These are phyloP conservation scores for Neoascochyta sp. DNA, from an alignment of 2,329 filamentous ascomycete species.

Conservation along the genomic window DNA sequence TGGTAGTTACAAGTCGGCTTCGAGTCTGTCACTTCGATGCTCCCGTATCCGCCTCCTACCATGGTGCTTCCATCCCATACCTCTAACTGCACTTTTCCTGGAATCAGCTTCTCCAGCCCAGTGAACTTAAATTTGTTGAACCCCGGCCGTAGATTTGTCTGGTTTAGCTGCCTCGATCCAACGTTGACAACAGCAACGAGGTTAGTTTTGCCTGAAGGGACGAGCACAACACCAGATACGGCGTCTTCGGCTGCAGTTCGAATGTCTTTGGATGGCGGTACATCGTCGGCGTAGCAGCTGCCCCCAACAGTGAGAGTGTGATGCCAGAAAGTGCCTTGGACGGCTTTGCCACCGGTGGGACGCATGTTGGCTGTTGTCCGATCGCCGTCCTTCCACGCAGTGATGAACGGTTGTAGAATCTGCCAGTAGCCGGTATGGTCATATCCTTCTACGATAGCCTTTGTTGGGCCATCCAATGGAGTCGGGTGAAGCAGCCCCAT, in stretches of 20 bases:
- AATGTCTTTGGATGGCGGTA: slow-evolving; percentile 27
- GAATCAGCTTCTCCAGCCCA: slow-evolving; percentile 9
- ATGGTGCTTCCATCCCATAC: slow-evolving; percentile 22
- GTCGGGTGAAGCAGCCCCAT: slow-evolving; percentile 41
- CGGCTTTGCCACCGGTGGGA: slow-evolving; percentile 11
- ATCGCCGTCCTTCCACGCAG: slow-evolving; percentile 36
- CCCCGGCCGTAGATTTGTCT: slow-evolving; percentile 8
- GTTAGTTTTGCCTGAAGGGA: slow-evolving; percentile 10
- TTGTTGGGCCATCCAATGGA: slow-evolving; percentile 17
- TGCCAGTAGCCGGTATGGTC: slow-evolving; percentile 38
- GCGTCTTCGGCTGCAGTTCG: slow-evolving; percentile 7
- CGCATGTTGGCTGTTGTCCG: slow-evolving; percentile 20
- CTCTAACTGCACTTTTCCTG: slow-evolving; percentile 26
- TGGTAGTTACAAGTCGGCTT: slow-evolving; percentile 4
- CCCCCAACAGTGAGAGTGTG: slow-evolving; percentile 24
- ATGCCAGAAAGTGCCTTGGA: slow-evolving; percentile 20
- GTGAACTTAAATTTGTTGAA: slow-evolving; percentile 23
- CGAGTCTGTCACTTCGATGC: slow-evolving; percentile 1
- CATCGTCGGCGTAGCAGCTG: slow-evolving; percentile 43
- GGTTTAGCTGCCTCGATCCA: slow-evolving; percentile 13
- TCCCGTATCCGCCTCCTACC: slow-evolving; percentile 16
- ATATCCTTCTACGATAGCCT: slow-evolving; percentile 27
- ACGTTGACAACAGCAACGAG: slow-evolving; percentile 23
- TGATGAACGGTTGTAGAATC: slow-evolving; percentile 37
- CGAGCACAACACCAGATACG: slow-evolving; percentile 11